Evolutionary conservation across 1,284 basidiomycete genomes (phyloP).

Genomic region (Exobasidium rhododendri): DNA sequence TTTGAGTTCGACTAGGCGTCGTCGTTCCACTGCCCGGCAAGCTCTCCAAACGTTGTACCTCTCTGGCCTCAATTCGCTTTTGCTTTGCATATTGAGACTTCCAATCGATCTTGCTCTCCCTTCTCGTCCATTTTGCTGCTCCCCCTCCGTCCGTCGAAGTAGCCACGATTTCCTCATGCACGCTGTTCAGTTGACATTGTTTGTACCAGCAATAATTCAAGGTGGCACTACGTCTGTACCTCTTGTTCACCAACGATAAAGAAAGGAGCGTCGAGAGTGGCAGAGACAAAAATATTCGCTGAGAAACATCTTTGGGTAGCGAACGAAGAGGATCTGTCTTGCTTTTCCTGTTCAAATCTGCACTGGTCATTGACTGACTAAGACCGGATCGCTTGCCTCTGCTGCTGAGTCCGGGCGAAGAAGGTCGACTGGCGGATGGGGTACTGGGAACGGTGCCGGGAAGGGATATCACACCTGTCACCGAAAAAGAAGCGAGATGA

Average conservation of each 20-base stretch:
- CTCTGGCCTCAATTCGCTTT: slow-evolving; percentile 27
- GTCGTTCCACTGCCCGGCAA: slow-evolving; percentile 23
- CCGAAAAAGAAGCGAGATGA: neutral
- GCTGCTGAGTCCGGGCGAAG: slow-evolving; percentile 17
- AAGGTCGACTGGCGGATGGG: slow-evolving; percentile 27
- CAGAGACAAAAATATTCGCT: slow-evolving; percentile 48
- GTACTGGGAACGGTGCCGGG: slow-evolving; percentile 30
- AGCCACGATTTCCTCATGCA: neutral
- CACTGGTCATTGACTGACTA: slow-evolving; percentile 6
- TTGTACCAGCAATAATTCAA: slow-evolving; percentile 49
- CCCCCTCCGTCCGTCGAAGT: neutral
- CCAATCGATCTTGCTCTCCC: slow-evolving; percentile 48
- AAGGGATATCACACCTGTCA: slow-evolving; percentile 7
- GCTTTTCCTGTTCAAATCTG: slow-evolving; percentile 16
- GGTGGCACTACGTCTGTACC: slow-evolving; percentile 43
- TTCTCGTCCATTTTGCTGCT: slow-evolving; percentile 42
- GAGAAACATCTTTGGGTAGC: slow-evolving; percentile 37
- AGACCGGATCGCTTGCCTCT: slow-evolving; percentile 13
- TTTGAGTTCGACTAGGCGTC: slow-evolving; percentile 39
- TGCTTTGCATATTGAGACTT: slow-evolving; percentile 32
- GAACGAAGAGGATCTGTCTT: slow-evolving; percentile 41
- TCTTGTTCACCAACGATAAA: slow-evolving; percentile 35
- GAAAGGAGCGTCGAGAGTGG: slow-evolving; percentile 30
- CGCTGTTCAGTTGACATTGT: slow-evolving; percentile 23
- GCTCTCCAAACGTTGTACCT: slow-evolving; percentile 26